Evolutionary conservation across 257 asterid species (phyloP).

Genomic region (Galeopsis tetrahit): DNA sequence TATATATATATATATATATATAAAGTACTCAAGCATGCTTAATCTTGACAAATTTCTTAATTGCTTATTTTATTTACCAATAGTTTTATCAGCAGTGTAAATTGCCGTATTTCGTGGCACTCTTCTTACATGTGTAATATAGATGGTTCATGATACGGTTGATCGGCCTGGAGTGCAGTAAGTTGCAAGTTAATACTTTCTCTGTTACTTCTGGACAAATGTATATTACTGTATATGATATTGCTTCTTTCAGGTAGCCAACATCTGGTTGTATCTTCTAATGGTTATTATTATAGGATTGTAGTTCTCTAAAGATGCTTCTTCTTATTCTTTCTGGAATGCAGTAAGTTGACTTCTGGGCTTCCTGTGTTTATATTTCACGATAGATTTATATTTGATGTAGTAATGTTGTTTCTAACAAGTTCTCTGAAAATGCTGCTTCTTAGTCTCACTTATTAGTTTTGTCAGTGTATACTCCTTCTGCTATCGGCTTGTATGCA

Average conservation of each 20-base stretch:
- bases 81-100: neutral
- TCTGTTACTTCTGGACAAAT: neutral
- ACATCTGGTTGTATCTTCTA: neutral
- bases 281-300: neutral
- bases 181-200: conserved; percentile 15
- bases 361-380: conserved; percentile 14
- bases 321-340: neutral
- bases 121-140: neutral
- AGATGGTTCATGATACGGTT: neutral
- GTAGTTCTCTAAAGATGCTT: conserved; percentile 19
- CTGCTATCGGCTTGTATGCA: neutral
- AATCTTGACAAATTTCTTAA: neutral
- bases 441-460: conserved; percentile 10
- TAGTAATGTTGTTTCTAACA: conserved; percentile 15
- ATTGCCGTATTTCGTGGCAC: conserved; percentile 10
- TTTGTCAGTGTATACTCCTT: neutral
- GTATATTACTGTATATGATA: neutral
- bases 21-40: neutral
- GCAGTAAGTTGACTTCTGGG: conserved; percentile 6
- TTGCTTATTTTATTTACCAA: conserved; percentile 5
- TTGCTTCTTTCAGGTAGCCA: conserved; percentile 22
- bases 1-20: too few relatives aligned
- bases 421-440: neutral
- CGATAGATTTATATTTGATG: neutral
- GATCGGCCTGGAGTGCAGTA: neutral